A percentile compares a stretch with the other conserved stretches of the same genome.
Evolutionary conservation across 2,329 filamentous ascomycete species (phyloP).

Genomic region (Cordyceps cateniannulata): DNA sequence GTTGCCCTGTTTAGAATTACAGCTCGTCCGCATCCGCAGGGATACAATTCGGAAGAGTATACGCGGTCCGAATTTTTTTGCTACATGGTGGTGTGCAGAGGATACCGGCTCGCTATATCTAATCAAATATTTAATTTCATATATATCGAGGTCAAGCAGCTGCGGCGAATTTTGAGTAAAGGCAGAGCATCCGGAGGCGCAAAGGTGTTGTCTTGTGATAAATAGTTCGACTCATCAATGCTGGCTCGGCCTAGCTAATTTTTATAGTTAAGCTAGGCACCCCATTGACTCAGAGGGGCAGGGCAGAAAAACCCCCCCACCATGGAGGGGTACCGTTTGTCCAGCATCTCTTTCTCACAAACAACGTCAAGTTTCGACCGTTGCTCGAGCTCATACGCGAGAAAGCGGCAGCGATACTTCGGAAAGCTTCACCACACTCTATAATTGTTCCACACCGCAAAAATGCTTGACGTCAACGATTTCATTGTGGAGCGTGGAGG

Average conservation of each 20-base stretch:
- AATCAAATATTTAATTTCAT: background rate
- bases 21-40: background rate
- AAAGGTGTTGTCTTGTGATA: background rate
- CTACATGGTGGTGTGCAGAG: background rate
- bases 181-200: background rate
- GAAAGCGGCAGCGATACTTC: background rate
- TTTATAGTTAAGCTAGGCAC: background rate
- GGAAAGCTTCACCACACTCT: background rate
- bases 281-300: constrained; percentile 11
- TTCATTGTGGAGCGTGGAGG: constrained; percentile 84
- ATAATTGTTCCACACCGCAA: constrained; percentile 13
- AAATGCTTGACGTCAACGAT: constrained; percentile 70
- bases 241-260: background rate
- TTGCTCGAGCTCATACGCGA: background rate
- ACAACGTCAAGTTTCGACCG: background rate
- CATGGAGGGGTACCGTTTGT: constrained; percentile 5
- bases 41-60: background rate
- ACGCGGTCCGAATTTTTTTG: background rate
- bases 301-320: constrained; percentile 12
- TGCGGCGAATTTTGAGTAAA: background rate
- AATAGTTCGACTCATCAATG: background rate
- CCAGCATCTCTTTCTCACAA: background rate
- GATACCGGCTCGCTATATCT: background rate
- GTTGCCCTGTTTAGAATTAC: background rate
- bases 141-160: background rate